Conservation (phyloP, 192 early-diverging fungal species). For the Phycomyces nitens region DNA sequence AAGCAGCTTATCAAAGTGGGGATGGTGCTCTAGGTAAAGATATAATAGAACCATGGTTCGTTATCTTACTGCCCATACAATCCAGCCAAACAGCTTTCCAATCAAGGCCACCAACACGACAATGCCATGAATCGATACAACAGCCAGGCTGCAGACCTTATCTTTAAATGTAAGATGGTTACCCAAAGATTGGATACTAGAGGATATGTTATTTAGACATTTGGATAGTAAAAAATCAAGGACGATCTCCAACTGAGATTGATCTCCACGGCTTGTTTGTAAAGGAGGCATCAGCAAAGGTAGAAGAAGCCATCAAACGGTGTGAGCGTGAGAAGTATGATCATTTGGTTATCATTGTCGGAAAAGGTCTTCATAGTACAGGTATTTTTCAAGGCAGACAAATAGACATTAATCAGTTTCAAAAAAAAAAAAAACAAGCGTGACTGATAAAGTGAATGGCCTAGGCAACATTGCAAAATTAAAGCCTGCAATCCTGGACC, state of each 20-base stretch:
- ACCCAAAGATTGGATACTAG: background rate
- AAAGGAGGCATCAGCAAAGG: constrained; percentile 50
- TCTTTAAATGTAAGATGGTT: constrained; percentile 38
- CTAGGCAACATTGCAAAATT: constrained; percentile 52
- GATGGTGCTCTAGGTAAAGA: constrained; percentile 44
- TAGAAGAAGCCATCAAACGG: constrained; percentile 42
- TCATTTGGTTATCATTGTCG: constrained; percentile 60
- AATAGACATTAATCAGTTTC: background rate
- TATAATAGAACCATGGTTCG: background rate
- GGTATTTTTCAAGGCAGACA: constrained; percentile 11
- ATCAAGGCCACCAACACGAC: constrained; percentile 53
- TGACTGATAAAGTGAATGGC: background rate
- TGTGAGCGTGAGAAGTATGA: constrained; percentile 46
- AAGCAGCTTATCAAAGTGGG: constrained; percentile 42
- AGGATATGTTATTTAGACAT: background rate
- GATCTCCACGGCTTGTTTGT: constrained; percentile 72
- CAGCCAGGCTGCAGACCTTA: constrained; percentile 46
- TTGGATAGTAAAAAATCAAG: constrained; percentile 42
- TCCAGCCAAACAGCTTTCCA: constrained; percentile 47
- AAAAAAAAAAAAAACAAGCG: background rate
- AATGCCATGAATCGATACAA: constrained; percentile 55
- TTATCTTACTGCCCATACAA: background rate
- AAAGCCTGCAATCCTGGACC: constrained; percentile 59
- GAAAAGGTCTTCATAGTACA: constrained; percentile 55
- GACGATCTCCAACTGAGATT: constrained; percentile 43